These are phyloP conservation scores for Claviceps pusilla DNA, from an alignment of 2,329 filamentous ascomycete species.

Conservation along the genomic window DNA sequence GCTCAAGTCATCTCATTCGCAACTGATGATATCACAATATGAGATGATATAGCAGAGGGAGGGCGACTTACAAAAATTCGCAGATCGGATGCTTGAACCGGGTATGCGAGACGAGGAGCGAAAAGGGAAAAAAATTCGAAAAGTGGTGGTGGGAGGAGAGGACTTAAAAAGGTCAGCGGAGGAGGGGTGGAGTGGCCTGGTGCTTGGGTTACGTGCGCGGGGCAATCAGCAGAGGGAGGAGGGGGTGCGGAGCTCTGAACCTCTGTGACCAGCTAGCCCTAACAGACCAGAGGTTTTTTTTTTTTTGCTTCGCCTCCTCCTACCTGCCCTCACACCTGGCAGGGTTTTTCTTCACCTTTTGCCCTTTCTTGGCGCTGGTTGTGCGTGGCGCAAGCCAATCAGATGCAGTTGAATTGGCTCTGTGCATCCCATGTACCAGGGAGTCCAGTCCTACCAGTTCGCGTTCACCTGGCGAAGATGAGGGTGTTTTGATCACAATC, in stretches of 20 bases:
- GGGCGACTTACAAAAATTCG: conserved; percentile 23
- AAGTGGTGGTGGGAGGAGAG: conserved; percentile 22
- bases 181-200: conserved; percentile 14
- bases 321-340: background rate
- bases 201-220: conserved; percentile 17
- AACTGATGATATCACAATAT: background rate
- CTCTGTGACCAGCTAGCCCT: conserved; percentile 16
- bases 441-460: background rate
- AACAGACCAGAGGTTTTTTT: conserved; percentile 19
- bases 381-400: conserved; percentile 6
- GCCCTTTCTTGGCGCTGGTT: conserved; percentile 1
- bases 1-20: background rate
- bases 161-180: conserved; percentile 22
- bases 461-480: background rate
- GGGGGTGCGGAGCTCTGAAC: background rate
- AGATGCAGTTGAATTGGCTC: background rate
- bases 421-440: background rate
- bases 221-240: conserved; percentile 15
- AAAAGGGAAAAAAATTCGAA: conserved; percentile 22
- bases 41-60: background rate
- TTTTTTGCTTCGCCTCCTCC: background rate
- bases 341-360: conserved; percentile 8
- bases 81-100: conserved; percentile 30
- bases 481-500: too few relatives aligned
- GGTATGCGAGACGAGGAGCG: conserved; percentile 30